phyloP scores from a whole-genome alignment of 1,284 basidiomycete genomes.

The Cryptococcus wingfieldii region DNA sequence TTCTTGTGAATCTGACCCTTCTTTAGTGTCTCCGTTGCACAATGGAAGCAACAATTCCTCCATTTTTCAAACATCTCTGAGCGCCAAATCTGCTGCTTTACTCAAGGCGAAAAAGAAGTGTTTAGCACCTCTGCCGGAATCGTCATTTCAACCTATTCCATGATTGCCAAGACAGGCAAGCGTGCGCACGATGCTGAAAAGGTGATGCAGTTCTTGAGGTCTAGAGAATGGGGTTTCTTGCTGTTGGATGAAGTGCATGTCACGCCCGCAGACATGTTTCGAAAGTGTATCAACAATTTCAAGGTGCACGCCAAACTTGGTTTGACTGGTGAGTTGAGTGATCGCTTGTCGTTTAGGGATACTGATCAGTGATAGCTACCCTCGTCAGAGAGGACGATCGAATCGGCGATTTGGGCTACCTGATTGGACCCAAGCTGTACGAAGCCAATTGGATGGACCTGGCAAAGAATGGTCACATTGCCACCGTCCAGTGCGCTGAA shows the following conservation, averaged over 20 bases:
- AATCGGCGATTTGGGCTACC: conserved; percentile 96
- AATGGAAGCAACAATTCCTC: conserved; percentile 96
- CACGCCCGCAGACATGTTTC: conserved; percentile 94
- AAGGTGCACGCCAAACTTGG: conserved; percentile 97
- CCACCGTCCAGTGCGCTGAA: conserved; percentile 99
- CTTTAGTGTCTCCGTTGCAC: conserved; percentile 85
- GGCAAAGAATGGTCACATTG: conserved; percentile 98
- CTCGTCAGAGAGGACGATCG: conserved; percentile 99
- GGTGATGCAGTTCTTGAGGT: conserved; percentile 97
- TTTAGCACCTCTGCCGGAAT: conserved; percentile 80
- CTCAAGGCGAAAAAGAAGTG: conserved; percentile 93
- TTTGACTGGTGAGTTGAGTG: conserved; percentile 64
- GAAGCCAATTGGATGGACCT: conserved; percentile 99
- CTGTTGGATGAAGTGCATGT: conserved; percentile 95
- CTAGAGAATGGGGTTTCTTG: conserved; percentile 93
- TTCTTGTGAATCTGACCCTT: not conserved
- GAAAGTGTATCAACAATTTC: conserved; percentile 91
- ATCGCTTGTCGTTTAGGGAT: not conserved
- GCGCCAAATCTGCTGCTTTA: conserved; percentile 90
- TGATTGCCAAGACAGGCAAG: conserved; percentile 96
- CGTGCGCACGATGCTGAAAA: conserved; percentile 94
- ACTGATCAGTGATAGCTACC: conserved; percentile 61
- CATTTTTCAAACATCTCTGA: conserved; percentile 97
- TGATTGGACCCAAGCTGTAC: conserved; percentile 98
- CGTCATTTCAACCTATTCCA: conserved; percentile 95